phyloP scores from a whole-genome alignment of 768 basidiomycete genomes.

The Rubroboletus pulcherrimus region DNA sequence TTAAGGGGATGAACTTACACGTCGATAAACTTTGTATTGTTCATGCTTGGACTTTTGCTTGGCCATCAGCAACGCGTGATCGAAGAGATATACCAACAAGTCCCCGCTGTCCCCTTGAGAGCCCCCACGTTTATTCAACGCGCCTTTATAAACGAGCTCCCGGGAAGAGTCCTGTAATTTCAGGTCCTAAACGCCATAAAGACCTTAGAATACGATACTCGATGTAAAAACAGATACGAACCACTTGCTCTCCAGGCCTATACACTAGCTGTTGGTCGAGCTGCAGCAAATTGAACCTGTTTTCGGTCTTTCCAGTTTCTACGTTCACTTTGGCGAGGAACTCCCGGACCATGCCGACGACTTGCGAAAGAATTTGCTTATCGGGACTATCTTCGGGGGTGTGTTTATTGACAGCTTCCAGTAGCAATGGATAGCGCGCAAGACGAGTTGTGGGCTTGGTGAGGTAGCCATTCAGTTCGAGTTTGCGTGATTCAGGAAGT shows the following conservation, averaged over 20 bases:
- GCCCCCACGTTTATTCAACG: constrained; percentile 79
- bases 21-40: constrained; percentile 88
- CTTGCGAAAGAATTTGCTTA: constrained; percentile 72
- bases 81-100: constrained; percentile 90
- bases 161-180: constrained; percentile 83
- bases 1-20: constrained; percentile 49
- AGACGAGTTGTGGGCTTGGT: constrained; percentile 98
- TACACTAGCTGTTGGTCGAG: constrained; percentile 89
- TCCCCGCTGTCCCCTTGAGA: constrained; percentile 78
- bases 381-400: constrained; percentile 90
- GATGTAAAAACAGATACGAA: constrained; percentile 37
- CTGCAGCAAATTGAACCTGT: constrained; percentile 92
- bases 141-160: constrained; percentile 88
- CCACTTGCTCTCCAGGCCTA: constrained; percentile 86
- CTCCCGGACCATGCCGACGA: constrained; percentile 68
- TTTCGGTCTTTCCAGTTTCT: constrained; percentile 94
- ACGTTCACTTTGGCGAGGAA: constrained; percentile 87
- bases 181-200: constrained; percentile 56
- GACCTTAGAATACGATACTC: neutral
- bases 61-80: constrained; percentile 93
- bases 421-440: constrained; percentile 90
- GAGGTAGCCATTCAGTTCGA: constrained; percentile 95
- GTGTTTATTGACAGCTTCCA: constrained; percentile 89
- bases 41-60: constrained; percentile 93
- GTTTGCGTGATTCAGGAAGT: constrained; percentile 89